Evolutionary conservation across 176 grass and related monocot genomes (phyloP).

Genomic region (Aegilops speltoides): DNA sequence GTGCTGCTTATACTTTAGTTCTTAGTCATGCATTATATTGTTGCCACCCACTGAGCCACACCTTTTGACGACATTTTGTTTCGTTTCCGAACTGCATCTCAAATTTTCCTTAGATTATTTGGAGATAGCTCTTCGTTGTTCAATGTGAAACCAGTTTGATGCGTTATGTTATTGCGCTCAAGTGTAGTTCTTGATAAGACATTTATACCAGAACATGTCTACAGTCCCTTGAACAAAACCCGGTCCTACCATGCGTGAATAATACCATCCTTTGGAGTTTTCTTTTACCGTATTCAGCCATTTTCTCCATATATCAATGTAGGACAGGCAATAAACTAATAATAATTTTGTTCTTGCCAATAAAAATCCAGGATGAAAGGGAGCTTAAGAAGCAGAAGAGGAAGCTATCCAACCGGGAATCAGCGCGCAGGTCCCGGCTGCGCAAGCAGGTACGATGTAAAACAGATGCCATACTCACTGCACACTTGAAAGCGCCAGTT

Average conservation of each 20-base stretch:
- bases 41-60: not conserved
- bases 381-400: conserved; percentile 89
- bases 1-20: not conserved
- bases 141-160: not conserved
- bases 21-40: not conserved
- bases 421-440: conserved; percentile 81
- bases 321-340: not conserved
- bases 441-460: conserved; percentile 76
- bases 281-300: not conserved
- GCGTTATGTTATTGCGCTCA: not conserved
- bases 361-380: conserved; percentile 76
- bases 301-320: not conserved
- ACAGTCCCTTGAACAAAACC: conserved; percentile 11
- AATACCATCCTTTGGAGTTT: not conserved
- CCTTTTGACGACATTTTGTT: not conserved
- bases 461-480: not conserved
- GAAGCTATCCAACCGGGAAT: conserved; percentile 97
- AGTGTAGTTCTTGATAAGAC: not conserved
- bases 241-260: not conserved
- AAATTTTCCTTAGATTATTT: not conserved
- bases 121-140: not conserved
- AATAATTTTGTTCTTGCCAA: not conserved
- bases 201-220: not conserved
- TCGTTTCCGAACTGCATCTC: not conserved
- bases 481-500: not conserved